Base-by-base conservation (phyloP, 495 filamentous ascomycete genomes). In the Aspergillus panamensis region DNA sequence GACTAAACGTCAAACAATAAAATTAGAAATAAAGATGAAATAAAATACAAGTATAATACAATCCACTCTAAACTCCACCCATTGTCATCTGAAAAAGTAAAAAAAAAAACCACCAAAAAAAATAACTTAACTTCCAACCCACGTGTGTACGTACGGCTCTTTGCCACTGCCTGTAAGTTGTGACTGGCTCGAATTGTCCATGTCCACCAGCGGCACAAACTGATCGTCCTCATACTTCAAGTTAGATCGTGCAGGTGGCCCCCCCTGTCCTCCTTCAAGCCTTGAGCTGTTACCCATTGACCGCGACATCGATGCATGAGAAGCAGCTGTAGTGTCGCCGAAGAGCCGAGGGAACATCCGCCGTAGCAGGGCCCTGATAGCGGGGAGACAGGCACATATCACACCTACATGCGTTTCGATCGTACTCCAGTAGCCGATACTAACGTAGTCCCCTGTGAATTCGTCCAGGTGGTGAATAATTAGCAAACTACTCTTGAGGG, bases 331-430 rank as follows among this genome's bases (percentile, higher is more conserved):
- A 17, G 65, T 68, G 39, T 69, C 64, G 2, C 66, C 71, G 53
- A 69, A 72, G 7, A 66, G 31, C 30, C 52, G 57, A 21, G 66
- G 71, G 13, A 55, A 65, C 10, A 69, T 37, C 14, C 62, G 62
- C 17, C 66, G 60, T 8, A 74, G 53, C 5, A 74, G 50, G 6
- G 64, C 66, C 19, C 69, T 64, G 33, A 72, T 69, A 0, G 71
- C 66, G 0, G 71, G 71, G 8, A 74, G 48, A 53, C 71, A 72
- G 0, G 68, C 69, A 48, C 69, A 74, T 31, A 74, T 71, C 10
- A 74, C 58, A 3, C 66, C 71, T 4, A 72, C 66, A 17, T 72
- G 58, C 44, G 62, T 59, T 61, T 74, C 71, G 48, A 72, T 65
- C 0, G 68, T 71, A 39, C 63, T 67, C 71, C 71, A 74, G 50